These are phyloP conservation scores for Xylariales sp. DNA, from an alignment of 2,329 filamentous ascomycete species.

Conservation along the genomic window DNA sequence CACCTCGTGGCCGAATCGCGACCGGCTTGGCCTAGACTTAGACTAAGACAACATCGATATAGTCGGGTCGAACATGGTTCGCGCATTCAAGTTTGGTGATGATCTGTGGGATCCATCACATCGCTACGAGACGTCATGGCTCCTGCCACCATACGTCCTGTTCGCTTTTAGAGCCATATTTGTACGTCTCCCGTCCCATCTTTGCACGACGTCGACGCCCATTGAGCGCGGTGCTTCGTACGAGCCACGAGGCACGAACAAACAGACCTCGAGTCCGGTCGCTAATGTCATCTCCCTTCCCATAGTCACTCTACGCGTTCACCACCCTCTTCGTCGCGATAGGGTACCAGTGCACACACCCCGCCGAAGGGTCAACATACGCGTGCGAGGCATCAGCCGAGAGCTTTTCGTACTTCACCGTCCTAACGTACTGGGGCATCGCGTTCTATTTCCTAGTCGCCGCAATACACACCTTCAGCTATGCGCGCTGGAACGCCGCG, in stretches of 20 bases:
- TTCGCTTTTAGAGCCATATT: constrained; percentile 52
- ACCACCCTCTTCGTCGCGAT: constrained; percentile 64
- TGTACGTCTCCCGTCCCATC: constrained; percentile 31
- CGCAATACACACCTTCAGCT: constrained; percentile 64
- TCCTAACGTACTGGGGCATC: constrained; percentile 76
- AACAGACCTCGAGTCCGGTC: background rate
- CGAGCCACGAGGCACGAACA: no score
- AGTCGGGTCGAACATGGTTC: no score
- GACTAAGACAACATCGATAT: no score
- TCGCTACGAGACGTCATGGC: constrained; percentile 77
- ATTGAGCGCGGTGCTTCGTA: no score
- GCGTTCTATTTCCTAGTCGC: constrained; percentile 72
- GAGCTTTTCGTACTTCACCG: constrained; percentile 78
- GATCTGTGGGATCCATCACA: constrained; percentile 49
- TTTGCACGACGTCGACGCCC: no score
- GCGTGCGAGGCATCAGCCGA: constrained; percentile 42
- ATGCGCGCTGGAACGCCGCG: constrained; percentile 49
- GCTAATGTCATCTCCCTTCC: background rate
- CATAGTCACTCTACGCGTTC: constrained; percentile 60
- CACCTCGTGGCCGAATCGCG: no score
- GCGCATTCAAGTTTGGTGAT: constrained; percentile 18
- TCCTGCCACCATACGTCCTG: constrained; percentile 62
- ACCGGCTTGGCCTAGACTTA: no score
- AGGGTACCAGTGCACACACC: constrained; percentile 57
- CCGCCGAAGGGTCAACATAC: constrained; percentile 22